Evolutionary conservation across 306 rosid genomes (phyloP).

Genomic region (Gleditsia sinensis): DNA sequence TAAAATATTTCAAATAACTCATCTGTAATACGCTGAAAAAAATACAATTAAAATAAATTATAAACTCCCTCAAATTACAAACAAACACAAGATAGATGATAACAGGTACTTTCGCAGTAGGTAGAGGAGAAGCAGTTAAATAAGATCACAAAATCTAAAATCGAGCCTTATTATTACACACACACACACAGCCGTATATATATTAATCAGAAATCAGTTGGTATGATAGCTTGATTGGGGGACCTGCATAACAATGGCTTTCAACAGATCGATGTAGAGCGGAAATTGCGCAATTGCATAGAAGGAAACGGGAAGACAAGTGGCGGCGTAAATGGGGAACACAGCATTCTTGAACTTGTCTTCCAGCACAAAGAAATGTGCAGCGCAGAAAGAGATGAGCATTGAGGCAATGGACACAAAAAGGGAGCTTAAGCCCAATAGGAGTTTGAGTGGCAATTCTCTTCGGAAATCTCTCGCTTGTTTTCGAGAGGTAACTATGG

Average conservation of each 20-base stretch:
- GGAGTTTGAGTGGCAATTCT: conserved; percentile 46
- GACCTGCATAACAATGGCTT: conserved; percentile 28
- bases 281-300: conserved; percentile 54
- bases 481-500: conserved; percentile 52
- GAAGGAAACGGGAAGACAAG: conserved; percentile 47
- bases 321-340: conserved; percentile 38
- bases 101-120: too few relatives aligned
- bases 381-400: conserved; percentile 53
- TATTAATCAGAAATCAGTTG: background rate
- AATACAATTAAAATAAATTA: too few relatives aligned
- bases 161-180: too few relatives aligned
- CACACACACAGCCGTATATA: too few relatives aligned
- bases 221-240: background rate
- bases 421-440: conserved; percentile 49
- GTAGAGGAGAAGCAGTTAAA: too few relatives aligned
- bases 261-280: conserved; percentile 44
- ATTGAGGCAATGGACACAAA: conserved; percentile 52
- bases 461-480: conserved; percentile 43
- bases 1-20: too few relatives aligned
- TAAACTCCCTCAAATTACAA: too few relatives aligned
- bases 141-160: too few relatives aligned
- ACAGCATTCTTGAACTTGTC: conserved; percentile 29
- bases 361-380: conserved; percentile 46
- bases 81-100: too few relatives aligned
- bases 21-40: too few relatives aligned